Evolutionary conservation across 345 rosid genomes (phyloP).

Genomic region (Turritis glabra): DNA sequence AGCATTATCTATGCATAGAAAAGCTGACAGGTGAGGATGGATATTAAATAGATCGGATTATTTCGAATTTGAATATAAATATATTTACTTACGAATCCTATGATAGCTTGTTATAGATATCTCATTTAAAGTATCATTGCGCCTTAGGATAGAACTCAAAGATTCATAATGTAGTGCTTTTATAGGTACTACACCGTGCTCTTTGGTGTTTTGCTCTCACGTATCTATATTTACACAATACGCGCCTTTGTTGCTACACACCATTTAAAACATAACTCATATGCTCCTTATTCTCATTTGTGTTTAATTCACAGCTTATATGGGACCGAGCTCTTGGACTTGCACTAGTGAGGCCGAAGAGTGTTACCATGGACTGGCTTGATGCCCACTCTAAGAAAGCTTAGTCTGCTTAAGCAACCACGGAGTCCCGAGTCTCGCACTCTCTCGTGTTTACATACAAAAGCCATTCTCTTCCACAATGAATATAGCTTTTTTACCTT

Average conservation of each 20-base stretch:
- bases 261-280: neutral
- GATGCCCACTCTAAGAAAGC: slow-evolving; percentile 77
- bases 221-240: slow-evolving; percentile 33
- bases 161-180: neutral
- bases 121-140: neutral
- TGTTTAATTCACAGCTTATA: slow-evolving; percentile 60
- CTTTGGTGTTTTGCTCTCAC: slow-evolving; percentile 97
- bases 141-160: neutral
- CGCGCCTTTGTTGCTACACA: neutral
- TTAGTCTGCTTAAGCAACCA: slow-evolving; percentile 28
- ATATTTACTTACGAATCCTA: too few species aligned
- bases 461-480: slow-evolving; percentile 17
- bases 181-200: slow-evolving; percentile 90
- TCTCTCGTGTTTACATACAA: neutral
- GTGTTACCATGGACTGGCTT: slow-evolving; percentile 96
- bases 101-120: too few species aligned
- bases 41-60: too few species aligned
- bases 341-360: slow-evolving; percentile 95
- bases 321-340: slow-evolving; percentile 98
- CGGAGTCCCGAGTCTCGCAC: neutral
- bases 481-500: slow-evolving; percentile 3
- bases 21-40: too few species aligned
- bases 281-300: neutral
- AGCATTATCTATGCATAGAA: too few species aligned
- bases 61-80: too few species aligned